Evolutionary conservation across 371 early-diverging fungal genomes (phyloP), one percentile per base, ranked within the genome.

Genomic region (Rhizoclosmatium hyalinum): DNA sequence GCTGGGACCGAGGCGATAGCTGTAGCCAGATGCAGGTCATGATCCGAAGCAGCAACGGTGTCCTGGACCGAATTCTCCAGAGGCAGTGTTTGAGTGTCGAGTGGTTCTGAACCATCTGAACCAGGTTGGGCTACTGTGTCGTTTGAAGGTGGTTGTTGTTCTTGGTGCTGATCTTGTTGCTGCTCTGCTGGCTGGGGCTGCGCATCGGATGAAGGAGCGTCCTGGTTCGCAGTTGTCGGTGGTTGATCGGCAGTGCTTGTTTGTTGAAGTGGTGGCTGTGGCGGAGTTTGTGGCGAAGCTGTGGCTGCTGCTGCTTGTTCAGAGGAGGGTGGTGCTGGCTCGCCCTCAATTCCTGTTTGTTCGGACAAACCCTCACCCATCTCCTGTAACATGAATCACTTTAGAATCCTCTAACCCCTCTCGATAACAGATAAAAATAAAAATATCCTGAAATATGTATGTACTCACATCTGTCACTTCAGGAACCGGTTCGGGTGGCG

Each of bases 61-160:
- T 39, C 12, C 24, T 39, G n/a, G 12, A n/a, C n/a, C 62, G 12
- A 10, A 12, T 21, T n/a, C 19, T 19, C 55, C 10, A 39, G 24
- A 60, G 44, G 5, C 65, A 24, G 50, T 41, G n/a, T 58, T 55
- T 8, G 63, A 42, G 66, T 57, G 21, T 43, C 63, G 43, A 39
- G 47, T 14, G 46, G 62, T 50, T 17, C 50, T 50, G 50, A 6
- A 12, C 12, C 50, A 50, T 6, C 50, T 50, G 50, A 12, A 12
- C 12, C 50, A 50, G 50, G 6, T 50, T 17, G 12, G 6, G 2
- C 50, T 0, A 17, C 50, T 50, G 50, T 17, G 6, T 6, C 50
- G 32, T 50, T 6, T 17, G 50, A 17, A 6, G 50, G 50, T 17
- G 6, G 50, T 50, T 50, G 12, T 50, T 50, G 50, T 50, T 50